Percentiles rank a stretch among this genome's conserved stretches.
phyloP scores from a whole-genome alignment of 225 moss, liverwort and hornwort species.

The Sphagnum tenellum region DNA sequence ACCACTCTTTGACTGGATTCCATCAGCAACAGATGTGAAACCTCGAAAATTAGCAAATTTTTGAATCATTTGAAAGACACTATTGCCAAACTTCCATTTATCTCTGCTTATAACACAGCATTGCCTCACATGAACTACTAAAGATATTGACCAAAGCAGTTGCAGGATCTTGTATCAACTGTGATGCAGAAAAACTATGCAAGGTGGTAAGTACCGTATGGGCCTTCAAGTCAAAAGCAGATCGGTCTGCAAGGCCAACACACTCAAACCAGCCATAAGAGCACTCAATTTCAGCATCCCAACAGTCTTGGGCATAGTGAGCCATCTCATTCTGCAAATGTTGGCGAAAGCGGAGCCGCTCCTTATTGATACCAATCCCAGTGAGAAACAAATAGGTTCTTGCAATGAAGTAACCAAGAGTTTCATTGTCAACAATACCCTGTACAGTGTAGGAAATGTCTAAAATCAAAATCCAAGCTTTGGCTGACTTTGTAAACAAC shows the following conservation, averaged over 20 bases:
- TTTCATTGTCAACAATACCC: conserved; percentile 91
- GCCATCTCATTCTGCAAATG: conserved; percentile 96
- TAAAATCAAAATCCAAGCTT: too few relatives aligned
- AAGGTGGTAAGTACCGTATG: conserved; percentile 48
- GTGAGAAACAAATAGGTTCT: conserved; percentile 85
- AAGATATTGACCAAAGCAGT: too few relatives aligned
- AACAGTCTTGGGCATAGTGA: conserved; percentile 94
- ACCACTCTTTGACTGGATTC: conserved; percentile 70
- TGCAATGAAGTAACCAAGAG: conserved; percentile 88
- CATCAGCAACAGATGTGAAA: too few relatives aligned
- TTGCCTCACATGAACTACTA: too few relatives aligned
- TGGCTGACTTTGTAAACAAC: too few relatives aligned
- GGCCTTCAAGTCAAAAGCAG: conserved; percentile 90
- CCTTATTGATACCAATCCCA: conserved; percentile 69
- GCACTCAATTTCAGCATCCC: conserved; percentile 96
- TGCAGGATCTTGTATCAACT: too few relatives aligned
- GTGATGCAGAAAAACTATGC: background rate
- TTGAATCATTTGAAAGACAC: too few relatives aligned
- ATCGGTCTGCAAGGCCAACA: conserved; percentile 87
- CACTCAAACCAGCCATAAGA: conserved; percentile 99
- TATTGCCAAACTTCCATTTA: too few relatives aligned
- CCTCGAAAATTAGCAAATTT: too few relatives aligned
- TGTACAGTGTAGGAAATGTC: conserved; percentile 6
- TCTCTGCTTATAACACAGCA: too few relatives aligned
- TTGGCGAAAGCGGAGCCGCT: conserved; percentile 77